Evolutionary conservation across 139 green algal species (phyloP).

Genomic region (Volvox reticuliferus): DNA sequence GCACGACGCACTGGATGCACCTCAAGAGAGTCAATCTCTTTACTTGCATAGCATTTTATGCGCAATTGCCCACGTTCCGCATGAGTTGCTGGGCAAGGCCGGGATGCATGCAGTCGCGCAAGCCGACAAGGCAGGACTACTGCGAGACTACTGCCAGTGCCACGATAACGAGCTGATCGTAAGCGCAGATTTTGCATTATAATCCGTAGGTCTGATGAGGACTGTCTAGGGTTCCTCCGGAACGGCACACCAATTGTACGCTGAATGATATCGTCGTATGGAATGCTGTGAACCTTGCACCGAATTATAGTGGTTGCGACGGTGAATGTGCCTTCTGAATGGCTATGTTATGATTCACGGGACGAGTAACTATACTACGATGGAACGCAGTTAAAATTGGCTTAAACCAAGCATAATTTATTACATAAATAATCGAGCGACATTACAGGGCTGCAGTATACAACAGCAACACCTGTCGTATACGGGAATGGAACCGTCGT

Average conservation of each 20-base stretch:
- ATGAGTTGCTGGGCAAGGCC: background rate
- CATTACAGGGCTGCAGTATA: too few species aligned
- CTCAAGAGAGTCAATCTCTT: background rate
- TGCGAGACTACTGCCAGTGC: background rate
- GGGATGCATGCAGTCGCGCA: background rate
- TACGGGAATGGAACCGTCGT: too few species aligned
- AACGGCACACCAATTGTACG: background rate
- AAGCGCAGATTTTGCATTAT: conserved; percentile 4
- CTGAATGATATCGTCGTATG: too few species aligned
- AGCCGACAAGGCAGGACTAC: background rate
- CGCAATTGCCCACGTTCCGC: background rate
- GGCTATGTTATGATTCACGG: too few species aligned
- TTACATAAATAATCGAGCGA: too few species aligned
- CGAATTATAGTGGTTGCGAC: too few species aligned
- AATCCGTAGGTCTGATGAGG: background rate
- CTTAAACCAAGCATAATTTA: too few species aligned
- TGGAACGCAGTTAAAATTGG: too few species aligned
- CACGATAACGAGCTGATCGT: background rate
- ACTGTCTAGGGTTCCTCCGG: conserved; percentile 8
- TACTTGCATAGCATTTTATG: background rate
- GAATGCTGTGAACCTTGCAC: too few species aligned
- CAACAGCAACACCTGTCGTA: too few species aligned
- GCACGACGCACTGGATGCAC: background rate
- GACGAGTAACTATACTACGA: too few species aligned
- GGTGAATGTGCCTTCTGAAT: too few species aligned